phyloP scores from a whole-genome alignment of 805 yeast genomes.

The Yamadazyma scolyti region DNA sequence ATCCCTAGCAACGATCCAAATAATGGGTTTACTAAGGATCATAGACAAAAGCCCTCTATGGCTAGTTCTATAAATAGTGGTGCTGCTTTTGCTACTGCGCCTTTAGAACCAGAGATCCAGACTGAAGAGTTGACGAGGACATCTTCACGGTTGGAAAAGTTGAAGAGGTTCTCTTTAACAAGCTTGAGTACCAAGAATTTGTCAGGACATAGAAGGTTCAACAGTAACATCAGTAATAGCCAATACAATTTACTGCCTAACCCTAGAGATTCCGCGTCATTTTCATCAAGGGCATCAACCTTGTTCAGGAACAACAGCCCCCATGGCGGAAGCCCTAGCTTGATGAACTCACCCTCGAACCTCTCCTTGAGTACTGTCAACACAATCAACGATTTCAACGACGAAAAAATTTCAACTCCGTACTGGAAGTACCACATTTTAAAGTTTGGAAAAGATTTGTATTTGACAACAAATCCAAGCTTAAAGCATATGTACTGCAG shows the following conservation, averaged over 20 bases:
- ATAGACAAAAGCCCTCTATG: conserved; percentile 1
- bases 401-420: conserved; percentile 16
- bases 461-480: conserved; percentile 67
- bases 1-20: not conserved
- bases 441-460: conserved; percentile 51
- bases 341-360: too few relatives aligned
- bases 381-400: conserved; percentile 3
- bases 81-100: conserved; percentile 6
- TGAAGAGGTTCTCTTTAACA: conserved; percentile 11
- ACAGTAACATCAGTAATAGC: conserved; percentile 5
- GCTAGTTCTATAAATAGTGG: conserved; percentile 1
- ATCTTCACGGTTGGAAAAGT: conserved; percentile 2
- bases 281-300: too few relatives aligned
- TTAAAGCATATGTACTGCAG: conserved; percentile 55
- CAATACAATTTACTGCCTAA: too few relatives aligned
- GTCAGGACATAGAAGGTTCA: conserved; percentile 8
- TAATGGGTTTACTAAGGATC: too few relatives aligned
- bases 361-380: conserved; percentile 1
- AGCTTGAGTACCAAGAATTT: conserved; percentile 2
- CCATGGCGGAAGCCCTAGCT: too few relatives aligned
- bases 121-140: conserved; percentile 1
- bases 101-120: conserved; percentile 2
- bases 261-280: too few relatives aligned
- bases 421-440: conserved; percentile 66
- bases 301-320: too few relatives aligned